Percentiles rank a stretch among this genome's conserved stretches.
Evolutionary conservation across 1,139 yeast genomes (phyloP).

Genomic region (Candida buenavistaensis): DNA sequence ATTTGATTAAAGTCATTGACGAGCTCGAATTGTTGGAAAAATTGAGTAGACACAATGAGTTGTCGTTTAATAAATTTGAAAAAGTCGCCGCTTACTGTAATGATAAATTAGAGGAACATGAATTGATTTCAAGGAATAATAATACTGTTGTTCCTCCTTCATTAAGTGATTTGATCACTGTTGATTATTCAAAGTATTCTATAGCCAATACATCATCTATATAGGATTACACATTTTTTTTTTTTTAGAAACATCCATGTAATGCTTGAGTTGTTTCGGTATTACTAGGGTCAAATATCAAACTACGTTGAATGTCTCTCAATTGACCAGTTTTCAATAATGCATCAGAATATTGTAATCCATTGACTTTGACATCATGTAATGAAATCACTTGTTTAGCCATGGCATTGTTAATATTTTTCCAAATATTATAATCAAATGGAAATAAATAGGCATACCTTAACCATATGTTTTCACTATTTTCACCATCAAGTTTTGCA

Average conservation of each 20-base stretch:
- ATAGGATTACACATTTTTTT: neutral
- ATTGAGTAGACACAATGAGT: constrained; percentile 58
- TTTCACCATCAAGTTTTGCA: constrained; percentile 23
- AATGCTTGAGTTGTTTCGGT: constrained; percentile 13
- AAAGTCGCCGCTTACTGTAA: constrained; percentile 49
- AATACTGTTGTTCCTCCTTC: constrained; percentile 18
- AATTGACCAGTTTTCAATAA: constrained; percentile 47
- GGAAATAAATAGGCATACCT: constrained; percentile 76
- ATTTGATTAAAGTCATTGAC: constrained; percentile 31
- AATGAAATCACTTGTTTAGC: constrained; percentile 49
- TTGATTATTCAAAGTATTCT: constrained; percentile 48
- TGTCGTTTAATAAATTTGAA: constrained; percentile 50
- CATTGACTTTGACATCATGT: constrained; percentile 50
- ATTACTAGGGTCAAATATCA: constrained; percentile 32
- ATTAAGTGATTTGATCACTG: constrained; percentile 43
- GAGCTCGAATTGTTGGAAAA: constrained; percentile 43
- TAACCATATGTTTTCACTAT: constrained; percentile 52
- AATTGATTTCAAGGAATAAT: constrained; percentile 20
- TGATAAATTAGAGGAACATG: constrained; percentile 34
- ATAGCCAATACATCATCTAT: constrained; percentile 13
- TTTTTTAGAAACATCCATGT: constrained; percentile 11
- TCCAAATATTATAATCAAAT: constrained; percentile 68
- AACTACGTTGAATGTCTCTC: constrained; percentile 60
- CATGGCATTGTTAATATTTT: constrained; percentile 49
- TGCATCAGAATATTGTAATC: constrained; percentile 53